Base-by-base conservation (phyloP, 1,284 basidiomycete genomes). In the Pterula multifida region DNA sequence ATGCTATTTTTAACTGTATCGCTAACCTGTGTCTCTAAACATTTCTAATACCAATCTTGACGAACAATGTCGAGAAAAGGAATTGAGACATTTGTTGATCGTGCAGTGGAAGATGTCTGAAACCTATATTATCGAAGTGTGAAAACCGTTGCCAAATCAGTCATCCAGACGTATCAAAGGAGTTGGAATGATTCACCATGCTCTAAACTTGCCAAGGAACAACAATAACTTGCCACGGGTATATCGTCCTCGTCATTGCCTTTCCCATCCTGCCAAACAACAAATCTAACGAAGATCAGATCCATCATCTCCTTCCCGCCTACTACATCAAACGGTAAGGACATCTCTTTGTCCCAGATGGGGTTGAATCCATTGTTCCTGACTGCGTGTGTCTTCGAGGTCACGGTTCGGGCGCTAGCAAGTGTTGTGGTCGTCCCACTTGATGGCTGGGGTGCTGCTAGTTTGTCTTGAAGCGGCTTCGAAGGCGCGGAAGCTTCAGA, bases 321-420 rank as follows among this genome's bases (percentile, higher is more conserved):
- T 1, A 82, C 75, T 55, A 79, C 77, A 47, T 79, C 74, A 59
- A 91, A 85, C 9, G 78, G 76, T 36, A 93, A 69, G 19, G 66
- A 65, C 22, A 92, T 63, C 23, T 63, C 63, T 58, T 90, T 79
- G 56, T 86, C 72, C 87, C 90, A 95, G 1, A 80, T 68, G 0
- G 91, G 91, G 60, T 91, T 92, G 68, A 92, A 90, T 2, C 89
- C 85, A 59, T 91, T 90, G 61, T 88, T 85, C 65, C 78, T 79
- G 54, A 90, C 75, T 0, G 74, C 68, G 39, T 67, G 65, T 21
- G 85, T 88, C 44, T 72, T 68, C 54, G 64, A 62, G 22, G 70
- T 70, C 22, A 77, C 61, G 6, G 71, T 70, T 6, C 39, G 39
- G 17, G 39, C 39, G 9, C 21, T 42, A 17, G 39, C 19, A 22